Evolutionary conservation across 805 yeast species (phyloP).

Genomic region (Kockiozyma suomiensis): DNA sequence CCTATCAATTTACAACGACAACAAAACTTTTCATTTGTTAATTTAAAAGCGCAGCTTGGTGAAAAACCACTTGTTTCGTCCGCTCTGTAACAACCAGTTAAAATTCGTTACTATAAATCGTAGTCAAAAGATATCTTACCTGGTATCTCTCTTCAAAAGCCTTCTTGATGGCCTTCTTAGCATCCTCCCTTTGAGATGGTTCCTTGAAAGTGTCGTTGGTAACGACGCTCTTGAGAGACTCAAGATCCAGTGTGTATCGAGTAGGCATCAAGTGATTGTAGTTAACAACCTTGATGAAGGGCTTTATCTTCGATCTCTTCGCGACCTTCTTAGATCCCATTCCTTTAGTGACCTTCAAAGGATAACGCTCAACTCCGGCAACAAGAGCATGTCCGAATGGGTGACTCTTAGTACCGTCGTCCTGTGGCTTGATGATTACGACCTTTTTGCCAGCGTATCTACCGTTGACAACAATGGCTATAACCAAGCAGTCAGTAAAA

Average conservation of each 20-base stretch:
- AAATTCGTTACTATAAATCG: neutral
- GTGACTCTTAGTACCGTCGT: conserved; percentile 98
- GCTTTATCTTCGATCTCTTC: conserved; percentile 96
- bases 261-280: conserved; percentile 99
- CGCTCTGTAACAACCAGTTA: conserved; percentile 53
- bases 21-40: neutral
- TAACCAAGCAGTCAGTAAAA: neutral
- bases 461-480: conserved; percentile 98
- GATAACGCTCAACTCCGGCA: conserved; percentile 99
- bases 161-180: conserved; percentile 98
- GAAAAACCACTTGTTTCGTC: conserved; percentile 99
- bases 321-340: conserved; percentile 96
- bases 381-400: conserved; percentile 99
- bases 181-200: conserved; percentile 98
- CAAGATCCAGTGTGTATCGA: conserved; percentile 97
- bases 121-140: conserved; percentile 30
- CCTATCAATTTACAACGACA: neutral
- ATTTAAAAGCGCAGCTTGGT: conserved; percentile 89
- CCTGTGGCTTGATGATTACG: conserved; percentile 96
- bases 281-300: conserved; percentile 98
- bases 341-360: conserved; percentile 92
- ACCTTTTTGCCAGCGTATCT: conserved; percentile 99
- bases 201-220: conserved; percentile 92
- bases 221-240: conserved; percentile 87
- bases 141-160: conserved; percentile 99